Conservation (phyloP, 1,139 yeast species). For the Candida labiduridarum region DNA sequence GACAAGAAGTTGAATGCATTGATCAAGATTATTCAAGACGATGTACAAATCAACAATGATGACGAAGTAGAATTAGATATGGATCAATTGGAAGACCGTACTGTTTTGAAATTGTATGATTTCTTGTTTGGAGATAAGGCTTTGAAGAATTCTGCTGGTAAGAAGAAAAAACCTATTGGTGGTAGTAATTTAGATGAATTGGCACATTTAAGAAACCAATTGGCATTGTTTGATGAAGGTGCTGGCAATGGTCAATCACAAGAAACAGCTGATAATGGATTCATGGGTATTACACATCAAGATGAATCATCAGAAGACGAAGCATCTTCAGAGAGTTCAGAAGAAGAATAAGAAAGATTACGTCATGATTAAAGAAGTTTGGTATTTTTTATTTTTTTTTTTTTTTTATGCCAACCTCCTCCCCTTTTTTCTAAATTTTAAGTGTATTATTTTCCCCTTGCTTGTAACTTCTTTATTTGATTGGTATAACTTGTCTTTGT, state of each 20-base stretch:
- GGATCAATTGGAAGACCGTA: constrained; percentile 87
- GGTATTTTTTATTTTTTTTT: neutral
- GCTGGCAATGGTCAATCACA: constrained; percentile 21
- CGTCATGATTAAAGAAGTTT: neutral
- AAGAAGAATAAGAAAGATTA: constrained; percentile 54
- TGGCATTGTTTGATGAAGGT: constrained; percentile 71
- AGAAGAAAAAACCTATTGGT: constrained; percentile 55
- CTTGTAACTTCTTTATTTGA: neutral
- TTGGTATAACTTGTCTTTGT: neutral
- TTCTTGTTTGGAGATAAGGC: constrained; percentile 67
- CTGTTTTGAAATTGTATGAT: constrained; percentile 81
- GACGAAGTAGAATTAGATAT: constrained; percentile 91
- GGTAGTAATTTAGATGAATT: constrained; percentile 78
- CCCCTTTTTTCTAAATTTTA: neutral
- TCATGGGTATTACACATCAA: constrained; percentile 32
- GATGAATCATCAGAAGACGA: constrained; percentile 51
- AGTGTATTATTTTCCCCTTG: constrained; percentile 2
- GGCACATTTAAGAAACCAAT: constrained; percentile 79
- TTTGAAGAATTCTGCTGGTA: constrained; percentile 41
- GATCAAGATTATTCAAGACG: constrained; percentile 82
- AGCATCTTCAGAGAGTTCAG: constrained; percentile 61
- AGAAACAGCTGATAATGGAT: constrained; percentile 20
- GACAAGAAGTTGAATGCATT: constrained; percentile 85
- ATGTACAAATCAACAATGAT: constrained; percentile 77
- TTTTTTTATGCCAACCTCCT: neutral